Base-by-base conservation (phyloP, 176 grass and related monocot genomes). In the Oryza officinalis region DNA sequence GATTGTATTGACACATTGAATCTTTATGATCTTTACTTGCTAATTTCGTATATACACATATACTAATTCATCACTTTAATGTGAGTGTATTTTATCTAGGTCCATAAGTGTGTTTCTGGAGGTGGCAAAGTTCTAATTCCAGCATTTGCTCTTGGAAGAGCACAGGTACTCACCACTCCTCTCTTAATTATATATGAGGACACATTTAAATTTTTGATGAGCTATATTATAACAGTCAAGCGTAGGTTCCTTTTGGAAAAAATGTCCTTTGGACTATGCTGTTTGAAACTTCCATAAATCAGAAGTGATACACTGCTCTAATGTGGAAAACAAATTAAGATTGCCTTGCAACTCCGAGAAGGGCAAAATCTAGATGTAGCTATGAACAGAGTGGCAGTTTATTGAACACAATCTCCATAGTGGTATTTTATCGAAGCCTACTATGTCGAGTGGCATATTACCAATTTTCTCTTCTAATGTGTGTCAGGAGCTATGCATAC, bases 71-170 rank as follows among this genome's bases (percentile, higher is more conserved):
- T 59, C 2, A 27, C 25, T 44, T 33, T 33, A 74, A 33, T 74
- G 27, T 68, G 32, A 43, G 5, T 64, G 3, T 74, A 52, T 65
- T 86, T 60, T 80, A 52, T 71, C 71, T 83, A 98, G 96, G 93
- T 98, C 18, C 96, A 98, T 69, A 95, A 89, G 47, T 98, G 96
- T 88, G 80, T 98, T 75, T 76, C 91, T 93, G 91, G 81, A 65
- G 96, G 96, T 65, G 96, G 96, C 77, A 98, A 95, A 92, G 96
- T 98, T 92, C 50, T 98, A 35, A 94, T 98, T 78, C 96, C 96
- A 11, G 93, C 96, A 75, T 98, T 98, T 95, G 96, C 96, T 76
- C 85, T 98, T 69, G 93, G 93, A 86, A 95, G 96, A 94, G 96
- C 93, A 54, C 96, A 93, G 93, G 96, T 98, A 90, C 20, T 41